Evolutionary conservation across 192 early-diverging fungal species (phyloP), one percentile per base, ranked within the genome.

Genomic region (Coemansia sp.): DNA sequence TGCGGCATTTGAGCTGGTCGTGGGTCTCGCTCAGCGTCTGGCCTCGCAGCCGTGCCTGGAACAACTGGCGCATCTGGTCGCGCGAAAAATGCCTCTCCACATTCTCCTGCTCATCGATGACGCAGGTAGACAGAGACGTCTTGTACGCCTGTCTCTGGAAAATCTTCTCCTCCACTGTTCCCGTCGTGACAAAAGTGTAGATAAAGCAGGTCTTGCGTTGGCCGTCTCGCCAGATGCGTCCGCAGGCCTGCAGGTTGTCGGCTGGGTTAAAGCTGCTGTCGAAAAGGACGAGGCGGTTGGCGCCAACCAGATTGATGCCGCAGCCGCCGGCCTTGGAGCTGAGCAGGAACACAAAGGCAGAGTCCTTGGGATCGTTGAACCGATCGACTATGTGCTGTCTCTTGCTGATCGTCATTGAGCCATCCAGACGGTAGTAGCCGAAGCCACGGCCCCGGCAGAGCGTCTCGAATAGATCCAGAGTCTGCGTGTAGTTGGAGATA

Each of bases 291-390:
- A 99, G 85, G 13, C 97, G 83, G 71, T 98, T 99, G 19, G 97
- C 97, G 2, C 97, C 97, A 58, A 99, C 95, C 79, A 99, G 79
- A 62, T 99, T 99, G 49, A 99, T 83, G 0, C 97, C 97, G 74
- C 97, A 99, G 30, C 97, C 97, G 61, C 97, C 97, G 1, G 97
- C 95, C 74, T 99, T 99, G 68, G 93, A 95, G 64, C 91, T 94
- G 0, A 99, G 70, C 52, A 99, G 74, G 62, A 99, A 99, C 1
- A 99, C 86, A 82, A 99, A 98, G 45, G 95, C 89, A 23, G 72
- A 65, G 30, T 86, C 83, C 7, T 85, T 82, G 0, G 95, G 95
- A 69, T 99, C 86, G 74, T 99, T 99, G 79, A 99, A 98, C 57
- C 83, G 86, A 66, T 97, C 96, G 0, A 99, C 97, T 4, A 99